These are phyloP conservation scores for Hypoxylon sp. DNA, from an alignment of 2,329 filamentous ascomycete genomes.

Conservation along the genomic window DNA sequence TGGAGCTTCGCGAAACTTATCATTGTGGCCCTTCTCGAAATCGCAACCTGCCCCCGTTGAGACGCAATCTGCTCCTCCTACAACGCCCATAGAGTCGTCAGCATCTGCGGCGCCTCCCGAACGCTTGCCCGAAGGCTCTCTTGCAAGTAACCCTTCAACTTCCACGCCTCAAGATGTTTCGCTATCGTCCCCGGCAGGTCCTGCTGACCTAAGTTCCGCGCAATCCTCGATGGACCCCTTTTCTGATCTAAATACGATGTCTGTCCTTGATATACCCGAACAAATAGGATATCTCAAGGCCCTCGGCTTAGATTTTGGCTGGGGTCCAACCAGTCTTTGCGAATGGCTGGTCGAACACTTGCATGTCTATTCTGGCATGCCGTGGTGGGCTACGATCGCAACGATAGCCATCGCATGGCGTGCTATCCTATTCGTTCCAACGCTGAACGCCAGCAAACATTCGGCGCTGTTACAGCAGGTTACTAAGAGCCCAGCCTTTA, in stretches of 20 bases:
- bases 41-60: conserved; percentile 40
- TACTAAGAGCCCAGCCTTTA: conserved; percentile 66
- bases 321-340: conserved; percentile 80
- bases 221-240: conserved; percentile 56
- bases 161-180: conserved; percentile 27
- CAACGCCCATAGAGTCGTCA: conserved; percentile 34
- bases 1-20: conserved; percentile 52
- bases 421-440: conserved; percentile 74
- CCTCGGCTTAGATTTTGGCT: conserved; percentile 90
- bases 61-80: conserved; percentile 42
- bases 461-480: conserved; percentile 74
- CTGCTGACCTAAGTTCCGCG: conserved; percentile 35
- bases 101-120: conserved; percentile 21
- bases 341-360: conserved; percentile 86
- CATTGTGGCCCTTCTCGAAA: conserved; percentile 54
- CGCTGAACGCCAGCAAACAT: conserved; percentile 72
- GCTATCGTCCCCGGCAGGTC: conserved; percentile 16
- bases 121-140: conserved; percentile 1
- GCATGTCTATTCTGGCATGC: conserved; percentile 80
- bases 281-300: conserved; percentile 85
- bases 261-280: conserved; percentile 75
- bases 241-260: conserved; percentile 55
- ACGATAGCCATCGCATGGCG: conserved; percentile 76
- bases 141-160: conserved; percentile 13
- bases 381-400: conserved; percentile 86